Evolutionary conservation across 108 stramenopile species (phyloP), one percentile per base, ranked within the genome.

Genomic region (Discostella stelligeroides): DNA sequence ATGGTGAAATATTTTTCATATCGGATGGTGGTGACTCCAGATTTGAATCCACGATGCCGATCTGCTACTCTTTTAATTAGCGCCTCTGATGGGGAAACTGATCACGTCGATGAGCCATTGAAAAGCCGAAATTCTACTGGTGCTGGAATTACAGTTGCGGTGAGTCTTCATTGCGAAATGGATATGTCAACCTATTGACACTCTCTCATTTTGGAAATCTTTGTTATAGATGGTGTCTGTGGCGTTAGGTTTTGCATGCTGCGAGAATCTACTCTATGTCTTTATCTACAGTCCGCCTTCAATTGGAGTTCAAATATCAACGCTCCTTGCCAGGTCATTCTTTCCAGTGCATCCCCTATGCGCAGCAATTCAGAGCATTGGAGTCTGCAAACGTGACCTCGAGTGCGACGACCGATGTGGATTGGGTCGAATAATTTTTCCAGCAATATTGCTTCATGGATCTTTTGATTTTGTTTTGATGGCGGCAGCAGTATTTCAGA

Each of bases 321-420:
- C 88, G 12, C 76, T 95, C 8, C n/a, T 92, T 20, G 83, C 84
- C 15, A 78, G 94, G 27, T 78, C 80, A 29, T 50, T 90, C 14
- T 90, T 95, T 59, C 94, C 93, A 0, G 79, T 91, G 38, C 94
- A 95, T 46, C 90, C 94, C n/a, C 75, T 95, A 21, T 85, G 84
- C 27, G 91, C 91, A 23, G 94, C 91, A 1, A 76, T 95, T 14
- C 94, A 95, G 66, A 87, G 86, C 62, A 82, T 95, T 47, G 84
- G 88, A 40, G 94, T 95, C 20, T 83, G 84, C 49, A 73, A 78
- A 81, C 68, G 91, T 59, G 89, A 95, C 46, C 14, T 95, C 12
- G 94, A 95, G 66, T 86, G 84, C 1, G 60, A 79, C 41, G 48
- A 56, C 41, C 65, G 34, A 2, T 53, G 64, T 23, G 76, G 73